Percentiles rank a stretch among this genome's conserved stretches.
Evolutionary conservation across 192 early-diverging fungal species (phyloP).

Genomic region (Lobosporangium transversale): DNA sequence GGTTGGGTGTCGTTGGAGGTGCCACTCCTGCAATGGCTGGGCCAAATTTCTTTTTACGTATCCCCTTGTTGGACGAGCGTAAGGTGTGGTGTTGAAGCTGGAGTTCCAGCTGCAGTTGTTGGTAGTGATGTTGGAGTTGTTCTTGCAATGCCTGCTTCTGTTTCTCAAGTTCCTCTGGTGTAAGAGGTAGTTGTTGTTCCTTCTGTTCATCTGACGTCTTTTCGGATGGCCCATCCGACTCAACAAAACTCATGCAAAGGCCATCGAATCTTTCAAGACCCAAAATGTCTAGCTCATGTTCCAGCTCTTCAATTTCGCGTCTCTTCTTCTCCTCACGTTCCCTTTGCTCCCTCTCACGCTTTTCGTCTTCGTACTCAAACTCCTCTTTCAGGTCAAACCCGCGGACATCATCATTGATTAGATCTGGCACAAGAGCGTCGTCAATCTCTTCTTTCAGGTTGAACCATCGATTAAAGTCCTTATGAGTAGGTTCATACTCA

Average conservation of each 20-base stretch:
- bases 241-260: neutral
- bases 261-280: slow-evolving; percentile 12
- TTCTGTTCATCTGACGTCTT: no score
- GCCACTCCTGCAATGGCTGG: neutral
- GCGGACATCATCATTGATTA: slow-evolving; percentile 4
- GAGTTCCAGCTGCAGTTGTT: slow-evolving; percentile 13
- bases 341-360: neutral
- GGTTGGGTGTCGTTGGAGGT: no score
- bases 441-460: slow-evolving; percentile 21
- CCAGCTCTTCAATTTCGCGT: slow-evolving; percentile 15
- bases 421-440: slow-evolving; percentile 1
- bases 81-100: slow-evolving; percentile 3
- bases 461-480: slow-evolving; percentile 13
- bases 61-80: neutral
- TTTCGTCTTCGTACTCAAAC: slow-evolving; percentile 16
- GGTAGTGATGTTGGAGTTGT: slow-evolving; percentile 11
- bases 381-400: slow-evolving; percentile 13
- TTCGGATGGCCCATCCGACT: no score
- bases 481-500: slow-evolving; percentile 16
- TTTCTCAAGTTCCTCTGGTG: neutral
- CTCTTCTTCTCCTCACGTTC: neutral
- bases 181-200: neutral
- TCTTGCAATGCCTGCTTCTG: slow-evolving; percentile 21
- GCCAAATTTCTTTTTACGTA: neutral
- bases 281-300: slow-evolving; percentile 16